Base-by-base conservation (phyloP, 2,329 filamentous ascomycete genomes). In the Didymella exigua region DNA sequence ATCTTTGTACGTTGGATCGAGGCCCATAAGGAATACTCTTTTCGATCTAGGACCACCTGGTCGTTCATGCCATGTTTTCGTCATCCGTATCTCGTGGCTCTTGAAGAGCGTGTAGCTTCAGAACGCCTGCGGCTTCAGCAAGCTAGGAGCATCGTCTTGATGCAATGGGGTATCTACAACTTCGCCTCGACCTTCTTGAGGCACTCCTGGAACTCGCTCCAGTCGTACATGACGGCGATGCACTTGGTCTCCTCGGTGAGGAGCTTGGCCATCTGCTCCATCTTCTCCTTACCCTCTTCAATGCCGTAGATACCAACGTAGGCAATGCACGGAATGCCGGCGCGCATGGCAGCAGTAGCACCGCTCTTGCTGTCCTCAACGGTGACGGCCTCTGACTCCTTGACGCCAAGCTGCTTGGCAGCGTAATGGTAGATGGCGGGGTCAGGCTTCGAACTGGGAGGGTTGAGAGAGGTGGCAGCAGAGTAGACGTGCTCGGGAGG, bases 281-380 rank as follows among this genome's bases (percentile, higher is more conserved):
- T 73, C 71, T 75, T 75, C 64, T 75, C 68, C 66, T 72, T 68
- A 64, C 71, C 72, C 60, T 77, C 73, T 72, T 80, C 72, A 48
- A 74, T 70, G 54, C 72, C 72, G 66, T 74, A 62, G 80, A 81
- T 89, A 31, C 92, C 92, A 26, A 95, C 89, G 76, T 96, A 96
- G 50, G 88, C 92, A 66, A 96, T 86, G 60, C 89, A 86, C 59
- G 86, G 88, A 70, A 96, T 95, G 44, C 86, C 86, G 16, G 92
- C 92, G 56, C 89, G 84, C 68, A 87, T 86, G 54, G 87, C 89
- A 62, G 89, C 91, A 54, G 89, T 84, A 37, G 90, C 89, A 58
- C 92, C 92, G 65, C 88, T 91, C 83, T 90, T 91, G 81, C 87
- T 91, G 80, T 96, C 92, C 81, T 96, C 92, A 55, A 96, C 85